Conservation (phyloP, 176 grass and related monocot genomes). For the Carex cristatella region DNA sequence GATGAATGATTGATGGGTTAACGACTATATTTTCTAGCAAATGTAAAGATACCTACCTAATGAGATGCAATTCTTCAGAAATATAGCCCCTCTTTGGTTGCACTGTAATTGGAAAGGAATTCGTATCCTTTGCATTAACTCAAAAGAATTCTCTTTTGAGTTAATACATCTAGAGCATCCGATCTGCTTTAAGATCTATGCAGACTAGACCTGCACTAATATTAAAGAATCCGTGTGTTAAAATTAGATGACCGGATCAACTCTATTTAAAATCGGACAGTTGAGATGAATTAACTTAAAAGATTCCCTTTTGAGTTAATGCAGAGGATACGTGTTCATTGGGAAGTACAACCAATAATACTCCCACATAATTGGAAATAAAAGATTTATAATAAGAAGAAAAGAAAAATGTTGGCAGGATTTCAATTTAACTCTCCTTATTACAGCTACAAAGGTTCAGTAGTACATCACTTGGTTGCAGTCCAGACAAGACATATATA, state of each 20-base stretch:
- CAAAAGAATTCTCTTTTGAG: too few relatives aligned
- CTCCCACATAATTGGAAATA: not conserved
- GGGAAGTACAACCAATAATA: not conserved
- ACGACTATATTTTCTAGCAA: not conserved
- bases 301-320: too few relatives aligned
- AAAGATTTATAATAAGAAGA: not conserved
- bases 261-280: too few relatives aligned
- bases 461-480: not conserved
- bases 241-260: too few relatives aligned
- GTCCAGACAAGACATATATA: not conserved
- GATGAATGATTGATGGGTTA: conserved; percentile 45
- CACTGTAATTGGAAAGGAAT: not conserved
- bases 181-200: too few relatives aligned
- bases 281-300: too few relatives aligned
- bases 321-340: too few relatives aligned
- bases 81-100: not conserved
- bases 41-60: conserved; percentile 7
- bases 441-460: conserved; percentile 5
- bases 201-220: too few relatives aligned
- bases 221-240: too few relatives aligned
- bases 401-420: not conserved
- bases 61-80: not conserved
- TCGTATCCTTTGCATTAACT: too few relatives aligned
- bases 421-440: not conserved
- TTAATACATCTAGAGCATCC: too few relatives aligned